These are phyloP conservation scores for Termitomyces sp. DNA, from an alignment of 768 basidiomycete genomes.

Conservation along the genomic window DNA sequence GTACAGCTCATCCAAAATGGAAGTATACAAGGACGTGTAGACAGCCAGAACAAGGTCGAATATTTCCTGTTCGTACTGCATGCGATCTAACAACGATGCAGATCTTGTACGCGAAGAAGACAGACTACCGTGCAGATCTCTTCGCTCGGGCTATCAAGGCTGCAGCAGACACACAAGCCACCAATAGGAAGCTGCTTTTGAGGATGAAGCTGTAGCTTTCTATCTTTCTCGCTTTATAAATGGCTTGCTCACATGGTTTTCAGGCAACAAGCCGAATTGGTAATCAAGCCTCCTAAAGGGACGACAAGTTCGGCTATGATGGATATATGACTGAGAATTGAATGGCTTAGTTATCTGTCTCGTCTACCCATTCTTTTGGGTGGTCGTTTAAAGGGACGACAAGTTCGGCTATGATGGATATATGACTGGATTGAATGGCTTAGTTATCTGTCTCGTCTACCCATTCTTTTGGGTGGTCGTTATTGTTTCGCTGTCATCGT, in stretches of 20 bases:
- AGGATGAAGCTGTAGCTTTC: conserved; percentile 67
- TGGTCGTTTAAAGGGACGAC: conserved; percentile 29
- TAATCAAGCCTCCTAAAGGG: conserved; percentile 61
- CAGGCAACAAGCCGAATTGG: conserved; percentile 78
- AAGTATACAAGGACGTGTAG: conserved; percentile 76
- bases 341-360: neutral
- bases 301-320: conserved; percentile 19
- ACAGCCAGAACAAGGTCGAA: conserved; percentile 80
- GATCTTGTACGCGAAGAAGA: conserved; percentile 78
- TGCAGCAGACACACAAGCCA: conserved; percentile 63
- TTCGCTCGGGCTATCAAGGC: conserved; percentile 72
- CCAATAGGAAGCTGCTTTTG: conserved; percentile 74
- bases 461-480: neutral
- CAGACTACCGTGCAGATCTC: conserved; percentile 71
- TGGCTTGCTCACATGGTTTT: neutral
- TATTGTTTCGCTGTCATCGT: neutral
- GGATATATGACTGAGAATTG: conserved; percentile 8
- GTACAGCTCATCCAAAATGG: conserved; percentile 74
- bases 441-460: neutral
- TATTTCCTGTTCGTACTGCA: neutral
- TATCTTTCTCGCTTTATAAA: neutral
- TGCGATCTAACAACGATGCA: conserved; percentile 20
- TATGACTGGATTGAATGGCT: conserved; percentile 3
- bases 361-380: neutral
- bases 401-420: conserved; percentile 16